Percentiles rank a stretch among this genome's conserved stretches.
phyloP scores from a whole-genome alignment of 805 yeast species.

The Pichia sporocuriosa region DNA sequence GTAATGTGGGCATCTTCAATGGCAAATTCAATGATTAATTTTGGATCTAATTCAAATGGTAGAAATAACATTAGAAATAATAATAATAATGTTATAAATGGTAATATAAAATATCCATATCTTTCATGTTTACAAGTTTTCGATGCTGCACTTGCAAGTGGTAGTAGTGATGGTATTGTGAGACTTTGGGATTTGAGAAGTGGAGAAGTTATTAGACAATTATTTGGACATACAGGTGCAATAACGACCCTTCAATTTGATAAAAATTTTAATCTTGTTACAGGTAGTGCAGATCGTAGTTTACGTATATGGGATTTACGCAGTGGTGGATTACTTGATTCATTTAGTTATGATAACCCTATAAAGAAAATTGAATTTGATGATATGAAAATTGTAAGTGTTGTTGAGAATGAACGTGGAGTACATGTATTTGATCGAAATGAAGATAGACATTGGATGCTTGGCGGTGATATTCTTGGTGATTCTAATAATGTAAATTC shows the following conservation, averaged over 20 bases:
- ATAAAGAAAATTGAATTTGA: constrained; percentile 56
- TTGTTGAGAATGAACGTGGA: constrained; percentile 40
- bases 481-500: constrained; percentile 14
- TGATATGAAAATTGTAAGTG: constrained; percentile 41
- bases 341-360: constrained; percentile 54
- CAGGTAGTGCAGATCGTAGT: constrained; percentile 59
- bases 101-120: constrained; percentile 31
- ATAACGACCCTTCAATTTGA: constrained; percentile 66
- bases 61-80: constrained; percentile 14
- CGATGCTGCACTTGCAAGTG: constrained; percentile 74
- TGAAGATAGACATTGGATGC: constrained; percentile 44
- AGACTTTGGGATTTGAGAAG: constrained; percentile 71
- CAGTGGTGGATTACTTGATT: constrained; percentile 54
- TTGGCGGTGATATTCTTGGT: constrained; percentile 37
- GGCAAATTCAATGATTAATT: constrained; percentile 17
- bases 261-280: constrained; percentile 46
- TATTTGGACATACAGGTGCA: constrained; percentile 65
- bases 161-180: constrained; percentile 69
- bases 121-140: constrained; percentile 64
- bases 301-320: constrained; percentile 70
- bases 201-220: constrained; percentile 55
- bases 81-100: constrained; percentile 6
- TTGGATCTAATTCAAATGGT: constrained; percentile 6
- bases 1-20: constrained; percentile 50
- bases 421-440: constrained; percentile 55